phyloP scores from a whole-genome alignment of 257 asterid species.

The Fraxinus quadrangulata region DNA sequence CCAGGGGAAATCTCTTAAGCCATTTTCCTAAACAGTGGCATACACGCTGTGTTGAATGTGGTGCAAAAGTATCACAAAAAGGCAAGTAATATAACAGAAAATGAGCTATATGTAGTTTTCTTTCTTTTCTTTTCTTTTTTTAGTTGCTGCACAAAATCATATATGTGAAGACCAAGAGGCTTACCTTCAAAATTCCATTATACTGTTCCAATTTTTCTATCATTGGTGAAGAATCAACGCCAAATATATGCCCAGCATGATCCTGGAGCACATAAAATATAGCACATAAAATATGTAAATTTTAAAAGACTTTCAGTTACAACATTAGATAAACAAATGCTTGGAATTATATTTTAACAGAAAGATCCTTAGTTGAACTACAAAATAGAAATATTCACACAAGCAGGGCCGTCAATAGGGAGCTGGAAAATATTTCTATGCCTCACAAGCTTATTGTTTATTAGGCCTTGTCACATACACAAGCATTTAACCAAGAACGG shows the following conservation, averaged over 20 bases:
- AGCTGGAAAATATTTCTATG: neutral
- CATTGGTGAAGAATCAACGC: slow-evolving; percentile 87
- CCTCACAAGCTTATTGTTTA: neutral
- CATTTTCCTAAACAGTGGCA: neutral
- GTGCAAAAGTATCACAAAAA: neutral
- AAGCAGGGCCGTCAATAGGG: neutral
- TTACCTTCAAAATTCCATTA: slow-evolving; percentile 72
- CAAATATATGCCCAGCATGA: slow-evolving; percentile 97
- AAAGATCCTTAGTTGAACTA: neutral
- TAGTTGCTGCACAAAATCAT: slow-evolving; percentile 16
- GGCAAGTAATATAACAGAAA: slow-evolving; percentile 13
- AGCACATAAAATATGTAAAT: slow-evolving; percentile 19
- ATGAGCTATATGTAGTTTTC: neutral
- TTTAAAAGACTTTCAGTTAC: neutral
- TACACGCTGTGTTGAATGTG: neutral
- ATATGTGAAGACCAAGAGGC: slow-evolving; percentile 23
- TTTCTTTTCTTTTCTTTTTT: slow-evolving; percentile 11
- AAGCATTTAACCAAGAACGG: neutral
- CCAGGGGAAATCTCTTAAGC: neutral
- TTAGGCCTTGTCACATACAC: neutral
- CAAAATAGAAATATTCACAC: neutral
- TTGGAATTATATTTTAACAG: slow-evolving; percentile 7
- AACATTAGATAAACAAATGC: slow-evolving; percentile 15
- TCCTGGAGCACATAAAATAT: slow-evolving; percentile 53
- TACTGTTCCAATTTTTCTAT: slow-evolving; percentile 82